Evolutionary conservation across 441 rosid species (phyloP).

Genomic region (Erysimum pusillum): DNA sequence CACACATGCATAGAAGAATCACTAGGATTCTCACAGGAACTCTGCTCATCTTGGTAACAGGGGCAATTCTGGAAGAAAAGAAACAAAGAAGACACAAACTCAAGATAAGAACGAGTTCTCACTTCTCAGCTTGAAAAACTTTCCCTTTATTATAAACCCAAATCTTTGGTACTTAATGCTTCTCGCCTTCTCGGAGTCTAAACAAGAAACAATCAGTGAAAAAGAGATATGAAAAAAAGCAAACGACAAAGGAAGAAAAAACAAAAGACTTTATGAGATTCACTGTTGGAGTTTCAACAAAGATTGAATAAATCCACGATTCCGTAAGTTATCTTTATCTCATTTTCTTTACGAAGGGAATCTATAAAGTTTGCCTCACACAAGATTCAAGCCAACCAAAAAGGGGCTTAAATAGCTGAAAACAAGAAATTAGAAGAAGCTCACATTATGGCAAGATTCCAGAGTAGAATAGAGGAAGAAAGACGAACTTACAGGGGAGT

Average conservation of each 20-base stretch:
- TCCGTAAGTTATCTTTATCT: background rate
- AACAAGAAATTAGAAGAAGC: background rate
- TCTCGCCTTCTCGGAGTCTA: slow-evolving; percentile 18
- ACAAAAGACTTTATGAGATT: slow-evolving; percentile 10
- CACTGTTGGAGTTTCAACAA: slow-evolving; percentile 2
- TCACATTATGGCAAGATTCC: slow-evolving; percentile 28
- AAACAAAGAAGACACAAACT: slow-evolving; percentile 17
- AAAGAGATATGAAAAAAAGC: slow-evolving; percentile 8
- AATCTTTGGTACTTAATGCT: background rate
- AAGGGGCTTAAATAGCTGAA: too few relatives aligned
- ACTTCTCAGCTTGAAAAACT: slow-evolving; percentile 15
- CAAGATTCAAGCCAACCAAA: background rate
- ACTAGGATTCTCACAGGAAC: slow-evolving; percentile 20
- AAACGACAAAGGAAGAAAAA: background rate
- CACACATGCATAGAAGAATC: slow-evolving; percentile 41
- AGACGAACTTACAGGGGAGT: slow-evolving; percentile 32
- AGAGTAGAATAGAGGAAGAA: slow-evolving; percentile 26
- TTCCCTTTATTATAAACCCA: background rate
- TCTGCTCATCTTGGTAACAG: slow-evolving; percentile 42
- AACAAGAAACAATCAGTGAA: slow-evolving; percentile 21
- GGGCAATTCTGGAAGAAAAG: slow-evolving; percentile 20
- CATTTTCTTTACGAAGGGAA: background rate
- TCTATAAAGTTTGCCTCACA: background rate
- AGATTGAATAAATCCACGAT: slow-evolving; percentile 22
- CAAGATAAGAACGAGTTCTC: slow-evolving; percentile 33